These are phyloP conservation scores for Suillus subluteus DNA, from an alignment of 768 basidiomycete species.

Conservation along the genomic window DNA sequence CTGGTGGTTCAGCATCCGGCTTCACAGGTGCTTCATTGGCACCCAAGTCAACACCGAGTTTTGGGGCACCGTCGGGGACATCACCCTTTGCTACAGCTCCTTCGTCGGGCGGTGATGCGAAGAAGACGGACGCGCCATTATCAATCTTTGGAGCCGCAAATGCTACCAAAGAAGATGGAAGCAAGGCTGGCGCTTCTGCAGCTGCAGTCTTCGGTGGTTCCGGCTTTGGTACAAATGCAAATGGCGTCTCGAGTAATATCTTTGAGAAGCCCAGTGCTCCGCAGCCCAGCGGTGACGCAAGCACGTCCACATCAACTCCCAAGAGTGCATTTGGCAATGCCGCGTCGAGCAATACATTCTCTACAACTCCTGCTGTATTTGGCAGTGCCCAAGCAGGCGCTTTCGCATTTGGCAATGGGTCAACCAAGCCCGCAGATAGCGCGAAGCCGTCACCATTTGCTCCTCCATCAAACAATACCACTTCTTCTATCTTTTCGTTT, in stretches of 20 bases:
- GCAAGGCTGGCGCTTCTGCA: slow-evolving; percentile 17
- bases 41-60: slow-evolving; percentile 25
- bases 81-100: slow-evolving; percentile 27
- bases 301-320: slow-evolving; percentile 25
- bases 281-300: slow-evolving; percentile 21
- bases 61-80: slow-evolving; percentile 25
- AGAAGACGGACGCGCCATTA: slow-evolving; percentile 31
- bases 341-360: slow-evolving; percentile 19
- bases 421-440: slow-evolving; percentile 20
- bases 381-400: slow-evolving; percentile 14
- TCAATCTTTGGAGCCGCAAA: slow-evolving; percentile 40
- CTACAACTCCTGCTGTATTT: slow-evolving; percentile 20
- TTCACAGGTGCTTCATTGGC: slow-evolving; percentile 13
- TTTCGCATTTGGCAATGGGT: slow-evolving; percentile 27
- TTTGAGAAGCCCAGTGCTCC: slow-evolving; percentile 22
- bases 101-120: slow-evolving; percentile 24
- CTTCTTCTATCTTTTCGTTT: slow-evolving; percentile 14
- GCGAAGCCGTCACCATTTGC: slow-evolving; percentile 21
- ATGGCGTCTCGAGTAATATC: slow-evolving; percentile 19
- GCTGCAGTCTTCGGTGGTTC: slow-evolving; percentile 28
- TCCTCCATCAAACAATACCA: slow-evolving; percentile 14
- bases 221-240: slow-evolving; percentile 18
- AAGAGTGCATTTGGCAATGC: slow-evolving; percentile 20
- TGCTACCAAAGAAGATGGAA: slow-evolving; percentile 11
- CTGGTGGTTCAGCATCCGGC: slow-evolving; percentile 12